phyloP scores from a whole-genome alignment of 169 alveolate genomes.

The Cytauxzoon felis region DNA sequence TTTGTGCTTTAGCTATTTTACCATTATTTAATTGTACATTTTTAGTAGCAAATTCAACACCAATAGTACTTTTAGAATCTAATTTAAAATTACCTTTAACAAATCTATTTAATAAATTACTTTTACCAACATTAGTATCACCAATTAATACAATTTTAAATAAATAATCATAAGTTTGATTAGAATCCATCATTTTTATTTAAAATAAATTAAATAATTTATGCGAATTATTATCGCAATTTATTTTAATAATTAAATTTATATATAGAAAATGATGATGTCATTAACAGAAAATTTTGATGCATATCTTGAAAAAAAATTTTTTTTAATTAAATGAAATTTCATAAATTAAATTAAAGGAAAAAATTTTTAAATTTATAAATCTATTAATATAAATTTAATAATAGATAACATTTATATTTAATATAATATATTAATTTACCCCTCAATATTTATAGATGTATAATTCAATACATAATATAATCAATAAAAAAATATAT shows the following conservation, averaged over 20 bases:
- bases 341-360: background rate
- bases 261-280: background rate
- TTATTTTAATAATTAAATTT: background rate
- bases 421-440: too few relatives aligned
- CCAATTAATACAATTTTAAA: slow-evolving; percentile 83
- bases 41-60: slow-evolving; percentile 96
- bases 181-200: slow-evolving; percentile 27
- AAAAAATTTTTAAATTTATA: background rate
- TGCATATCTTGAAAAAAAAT: background rate
- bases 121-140: slow-evolving; percentile 95
- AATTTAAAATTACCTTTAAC: slow-evolving; percentile 92
- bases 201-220: background rate
- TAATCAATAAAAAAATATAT: too few relatives aligned
- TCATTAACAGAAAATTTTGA: background rate
- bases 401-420: too few relatives aligned
- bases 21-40: slow-evolving; percentile 84
- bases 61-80: slow-evolving; percentile 96
- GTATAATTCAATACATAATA: too few relatives aligned
- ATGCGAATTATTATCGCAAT: too few relatives aligned
- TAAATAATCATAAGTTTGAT: slow-evolving; percentile 52
- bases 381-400: too few relatives aligned
- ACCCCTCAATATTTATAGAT: too few relatives aligned
- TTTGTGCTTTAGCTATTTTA: slow-evolving; percentile 91
- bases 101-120: slow-evolving; percentile 84
- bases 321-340: background rate